Evolutionary conservation across 305 asterid genomes (phyloP).

Genomic region (Fraxinus nigra): DNA sequence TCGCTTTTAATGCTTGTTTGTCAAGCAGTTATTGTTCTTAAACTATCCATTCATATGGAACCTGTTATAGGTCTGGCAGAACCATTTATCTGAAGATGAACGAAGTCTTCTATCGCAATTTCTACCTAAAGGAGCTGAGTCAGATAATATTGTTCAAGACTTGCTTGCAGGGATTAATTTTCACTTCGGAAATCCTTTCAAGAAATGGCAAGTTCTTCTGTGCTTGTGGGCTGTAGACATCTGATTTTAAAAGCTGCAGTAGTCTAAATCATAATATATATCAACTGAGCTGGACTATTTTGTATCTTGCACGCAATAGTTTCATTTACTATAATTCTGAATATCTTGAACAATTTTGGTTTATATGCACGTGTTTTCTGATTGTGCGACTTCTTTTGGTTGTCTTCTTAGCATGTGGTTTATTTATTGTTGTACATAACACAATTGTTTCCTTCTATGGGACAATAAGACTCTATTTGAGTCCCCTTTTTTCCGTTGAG

Average conservation of each 20-base stretch:
- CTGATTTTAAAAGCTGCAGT: neutral
- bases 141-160: constrained; percentile 53
- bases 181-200: constrained; percentile 77
- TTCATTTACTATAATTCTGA: constrained; percentile 1
- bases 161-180: constrained; percentile 77
- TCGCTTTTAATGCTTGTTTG: constrained; percentile 1
- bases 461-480: neutral
- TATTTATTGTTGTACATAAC: neutral
- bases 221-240: constrained; percentile 17
- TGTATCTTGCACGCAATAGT: neutral
- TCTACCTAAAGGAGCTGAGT: constrained; percentile 63
- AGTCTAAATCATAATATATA: constrained; percentile 4
- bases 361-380: constrained; percentile 8
- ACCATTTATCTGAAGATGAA: constrained; percentile 62
- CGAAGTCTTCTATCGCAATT: constrained; percentile 57
- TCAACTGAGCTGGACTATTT: constrained; percentile 6
- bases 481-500: neutral
- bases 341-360: constrained; percentile 3
- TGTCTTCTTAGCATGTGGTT: neutral
- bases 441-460: neutral
- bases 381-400: constrained; percentile 7
- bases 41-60: constrained; percentile 26
- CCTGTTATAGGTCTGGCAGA: constrained; percentile 80
- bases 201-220: constrained; percentile 65
- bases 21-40: neutral